Evolutionary conservation across 768 basidiomycete genomes (phyloP), one percentile per base, ranked within the genome.

Genomic region (Leccinum boreale): DNA sequence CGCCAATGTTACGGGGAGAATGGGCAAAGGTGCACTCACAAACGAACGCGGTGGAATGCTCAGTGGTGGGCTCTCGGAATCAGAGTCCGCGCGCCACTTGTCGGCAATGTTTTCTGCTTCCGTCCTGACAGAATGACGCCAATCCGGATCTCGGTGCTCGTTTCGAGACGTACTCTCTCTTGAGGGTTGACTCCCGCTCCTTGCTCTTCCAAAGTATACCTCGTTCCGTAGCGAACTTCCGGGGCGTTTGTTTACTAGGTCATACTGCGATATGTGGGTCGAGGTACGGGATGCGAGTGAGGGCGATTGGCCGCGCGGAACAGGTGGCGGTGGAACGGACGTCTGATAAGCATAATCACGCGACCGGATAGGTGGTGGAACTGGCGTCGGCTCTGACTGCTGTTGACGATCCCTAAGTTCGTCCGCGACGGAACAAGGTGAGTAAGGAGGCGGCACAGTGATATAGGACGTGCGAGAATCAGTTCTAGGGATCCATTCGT

Each of bases 21-120:
- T 15, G 21, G 23, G 14, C 10, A 44, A 29, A 12, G 50, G 4
- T 19, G 47, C n/a, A 62, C 70, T 49, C 31, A 73, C 69, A 29
- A 54, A 35, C 9, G 71, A 56, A 53, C 62, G 67, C 4, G 65
- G 56, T 3, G 56, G 61, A n/a, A 56, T 56, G 36, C 57, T 60
- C 19, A 65, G 58, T 12, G 64, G 42, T 11, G 42, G 56, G 1
- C 63, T 62, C 12, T 53, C 58, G 1, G 33, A 55, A 51, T 72
- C 71, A 3, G 63, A 63, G 56, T 73, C 72, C 2, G 58, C 64
- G 7, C 71, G 67, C 71, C 71, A 74, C 46, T 73, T 65, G 35
- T 72, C 73, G 5, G 59, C 54, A 5, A 69, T 65, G 31, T 29
- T 36, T 58, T 73, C 71, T 17, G 61, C 64, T 33, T 72, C 68